Base-by-base conservation (phyloP, 257 asterid genomes). In the Forsythia suspensa region DNA sequence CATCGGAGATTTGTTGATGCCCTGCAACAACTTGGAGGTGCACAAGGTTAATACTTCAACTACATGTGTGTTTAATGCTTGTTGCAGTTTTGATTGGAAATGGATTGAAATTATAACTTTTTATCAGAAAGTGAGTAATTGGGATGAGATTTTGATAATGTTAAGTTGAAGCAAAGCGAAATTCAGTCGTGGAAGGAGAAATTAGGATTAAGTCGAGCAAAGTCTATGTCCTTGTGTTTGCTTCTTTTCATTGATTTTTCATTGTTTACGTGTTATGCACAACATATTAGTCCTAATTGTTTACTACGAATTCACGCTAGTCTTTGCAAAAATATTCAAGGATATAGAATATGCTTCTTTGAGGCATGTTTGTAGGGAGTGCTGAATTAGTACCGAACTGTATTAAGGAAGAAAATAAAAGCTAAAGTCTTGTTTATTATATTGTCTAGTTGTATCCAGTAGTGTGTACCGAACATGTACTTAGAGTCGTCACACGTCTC, bases 1-100 rank as follows among this genome's bases (percentile, higher is more conserved):
- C 92, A 88, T 76, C 73, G 89, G 20, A 80, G 88, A 66, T 88
- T 88, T 29, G 84, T 88, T 16, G 86, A 86, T 72, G 89, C 89
- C 72, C 81, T 88, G 74, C 87, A 86, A 43, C 84, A 85, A 79
- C 89, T 88, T 80, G 92, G 92, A 6, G 92, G 92, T 34, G 73
- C 87, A 43, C 90, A 88, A 88, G 92, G 92, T 88, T 29, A 55
- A 86, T 42, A 81, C n/a, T 80, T 75, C 1, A 52, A 42, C 57
- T 48, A 8, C 36, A 40, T 66, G 43, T 38, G 48, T 69, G n/a
- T 37, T 48, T 42, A 71, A 34, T 20, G 29, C 34, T 71, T 20
- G 36, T 20, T 16, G 8, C n/a, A 40, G 24, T 48, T 48, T 48
- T 48, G n/a, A 4, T 48, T 20, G 36, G 15, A 59, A 59, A 59